A percentile compares a stretch with the other conserved stretches of the same genome.
Evolutionary conservation across 768 basidiomycete species (phyloP).

Genomic region (Hypholoma sublateritium): DNA sequence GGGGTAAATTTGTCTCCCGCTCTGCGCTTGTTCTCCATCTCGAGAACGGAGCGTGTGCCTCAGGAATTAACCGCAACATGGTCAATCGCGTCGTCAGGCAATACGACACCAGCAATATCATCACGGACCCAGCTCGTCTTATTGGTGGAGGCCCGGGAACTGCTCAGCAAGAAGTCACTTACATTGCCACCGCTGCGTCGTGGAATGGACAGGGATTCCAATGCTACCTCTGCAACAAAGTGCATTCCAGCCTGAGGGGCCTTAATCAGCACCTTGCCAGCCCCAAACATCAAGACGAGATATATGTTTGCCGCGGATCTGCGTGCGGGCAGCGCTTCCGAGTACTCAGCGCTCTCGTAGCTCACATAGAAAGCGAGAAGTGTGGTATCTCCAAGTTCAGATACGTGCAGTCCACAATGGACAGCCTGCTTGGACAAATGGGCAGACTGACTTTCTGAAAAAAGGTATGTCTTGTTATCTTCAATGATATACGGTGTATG

Average conservation of each 20-base stretch:
- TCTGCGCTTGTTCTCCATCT: constrained; percentile 63
- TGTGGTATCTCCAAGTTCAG: constrained; percentile 56
- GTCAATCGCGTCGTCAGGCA: constrained; percentile 42
- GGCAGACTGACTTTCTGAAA: constrained; percentile 10
- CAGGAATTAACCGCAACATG: constrained; percentile 40
- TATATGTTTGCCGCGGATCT: constrained; percentile 53
- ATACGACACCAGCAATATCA: constrained; percentile 43
- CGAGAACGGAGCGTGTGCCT: constrained; percentile 58
- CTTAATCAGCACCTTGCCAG: constrained; percentile 68
- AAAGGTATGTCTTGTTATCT: no score
- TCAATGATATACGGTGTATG: no score
- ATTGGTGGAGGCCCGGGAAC: constrained; percentile 30
- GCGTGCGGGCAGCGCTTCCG: constrained; percentile 43
- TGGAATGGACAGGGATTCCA: constrained; percentile 55
- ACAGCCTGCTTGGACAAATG: constrained; percentile 21
- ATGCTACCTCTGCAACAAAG: constrained; percentile 60
- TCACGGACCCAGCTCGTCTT: constrained; percentile 58
- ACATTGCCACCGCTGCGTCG: constrained; percentile 31
- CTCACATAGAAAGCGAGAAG: constrained; percentile 64
- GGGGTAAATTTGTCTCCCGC: constrained; percentile 43
- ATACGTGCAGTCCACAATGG: constrained; percentile 28
- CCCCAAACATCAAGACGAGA: constrained; percentile 52
- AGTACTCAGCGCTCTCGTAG: constrained; percentile 57
- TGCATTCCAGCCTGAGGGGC: constrained; percentile 35
- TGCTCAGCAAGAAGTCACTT: constrained; percentile 18